A percentile compares a stretch with the other conserved stretches of the same genome.
Evolutionary conservation across 306 rosid species (phyloP).

Genomic region (Medicago lupulina): DNA sequence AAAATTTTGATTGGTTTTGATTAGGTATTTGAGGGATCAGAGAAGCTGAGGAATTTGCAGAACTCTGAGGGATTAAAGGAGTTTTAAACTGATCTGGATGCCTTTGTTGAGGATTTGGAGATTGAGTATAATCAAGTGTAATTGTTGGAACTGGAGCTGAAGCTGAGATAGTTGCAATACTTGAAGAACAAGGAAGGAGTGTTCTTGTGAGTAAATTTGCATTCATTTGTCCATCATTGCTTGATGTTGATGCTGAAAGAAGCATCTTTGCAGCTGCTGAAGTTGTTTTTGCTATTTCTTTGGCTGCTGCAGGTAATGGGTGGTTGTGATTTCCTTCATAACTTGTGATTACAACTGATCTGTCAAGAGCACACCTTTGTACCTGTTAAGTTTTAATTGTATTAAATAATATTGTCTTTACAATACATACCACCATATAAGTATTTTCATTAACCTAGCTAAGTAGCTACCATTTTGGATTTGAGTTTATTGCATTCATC

Average conservation of each 20-base stretch:
- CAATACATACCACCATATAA: too few species aligned
- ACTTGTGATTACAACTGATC: constrained; percentile 68
- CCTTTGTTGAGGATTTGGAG: constrained; percentile 62
- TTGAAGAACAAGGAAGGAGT: constrained; percentile 71
- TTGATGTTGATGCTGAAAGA: constrained; percentile 83
- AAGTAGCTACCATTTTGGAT: too few species aligned
- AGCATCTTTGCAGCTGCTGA: constrained; percentile 80
- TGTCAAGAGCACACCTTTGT: constrained; percentile 87
- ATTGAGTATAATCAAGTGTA: constrained; percentile 78
- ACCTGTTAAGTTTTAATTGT: constrained; percentile 49
- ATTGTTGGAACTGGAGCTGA: constrained; percentile 92
- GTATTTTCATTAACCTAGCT: too few species aligned
- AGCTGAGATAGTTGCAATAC: constrained; percentile 84
- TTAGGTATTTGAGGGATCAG: constrained; percentile 36
- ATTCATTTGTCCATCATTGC: constrained; percentile 62
- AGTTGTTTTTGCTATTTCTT: constrained; percentile 83
- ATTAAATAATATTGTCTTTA: too few species aligned
- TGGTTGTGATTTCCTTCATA: constrained; percentile 92
- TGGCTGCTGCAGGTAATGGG: constrained; percentile 81
- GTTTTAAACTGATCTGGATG: constrained; percentile 50
- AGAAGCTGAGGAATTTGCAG: not conserved
- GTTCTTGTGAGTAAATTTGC: constrained; percentile 62
- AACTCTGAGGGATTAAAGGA: not conserved
- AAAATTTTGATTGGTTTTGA: constrained; percentile 73
- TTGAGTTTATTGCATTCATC: too few species aligned